Evolutionary conservation across 805 yeast species (phyloP).

Genomic region (Barnettozyma siamensis): DNA sequence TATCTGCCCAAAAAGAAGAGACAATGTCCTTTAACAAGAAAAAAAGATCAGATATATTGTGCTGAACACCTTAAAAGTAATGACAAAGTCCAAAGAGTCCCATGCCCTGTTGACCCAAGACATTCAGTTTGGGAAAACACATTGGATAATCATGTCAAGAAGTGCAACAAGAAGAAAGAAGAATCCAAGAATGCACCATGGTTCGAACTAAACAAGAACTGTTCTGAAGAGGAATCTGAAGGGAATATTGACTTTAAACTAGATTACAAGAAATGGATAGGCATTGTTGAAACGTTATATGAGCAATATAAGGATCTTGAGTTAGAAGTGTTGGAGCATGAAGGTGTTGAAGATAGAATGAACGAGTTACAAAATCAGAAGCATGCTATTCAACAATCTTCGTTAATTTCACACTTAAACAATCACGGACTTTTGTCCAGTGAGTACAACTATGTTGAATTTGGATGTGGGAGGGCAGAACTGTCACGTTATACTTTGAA

Average conservation of each 20-base stretch:
- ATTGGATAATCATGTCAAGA: conserved; percentile 48
- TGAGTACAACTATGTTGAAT: conserved; percentile 50
- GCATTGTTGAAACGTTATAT: conserved; percentile 32
- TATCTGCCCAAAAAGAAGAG: conserved; percentile 45
- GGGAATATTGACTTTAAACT: conserved; percentile 11
- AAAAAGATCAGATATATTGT: conserved; percentile 45
- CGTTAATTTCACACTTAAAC: conserved; percentile 65
- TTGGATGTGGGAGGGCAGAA: conserved; percentile 92
- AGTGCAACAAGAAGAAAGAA: conserved; percentile 44
- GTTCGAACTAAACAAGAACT: conserved; percentile 45
- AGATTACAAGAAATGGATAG: conserved; percentile 27
- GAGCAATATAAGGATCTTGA: conserved; percentile 27
- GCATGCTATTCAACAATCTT: conserved; percentile 79
- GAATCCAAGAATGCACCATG: conserved; percentile 36
- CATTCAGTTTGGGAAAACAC: conserved; percentile 67
- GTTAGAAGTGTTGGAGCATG: conserved; percentile 24
- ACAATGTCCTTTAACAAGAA: conserved; percentile 56
- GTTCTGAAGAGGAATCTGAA: neutral
- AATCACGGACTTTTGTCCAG: conserved; percentile 33
- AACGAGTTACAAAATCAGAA: conserved; percentile 50
- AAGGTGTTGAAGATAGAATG: conserved; percentile 22
- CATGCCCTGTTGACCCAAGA: conserved; percentile 72
- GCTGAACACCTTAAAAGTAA: conserved; percentile 48
- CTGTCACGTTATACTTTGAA: conserved; percentile 55
- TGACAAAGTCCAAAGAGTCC: conserved; percentile 38